These are phyloP conservation scores for Senna siamea DNA, from an alignment of 306 rosid species.

Conservation along the genomic window DNA sequence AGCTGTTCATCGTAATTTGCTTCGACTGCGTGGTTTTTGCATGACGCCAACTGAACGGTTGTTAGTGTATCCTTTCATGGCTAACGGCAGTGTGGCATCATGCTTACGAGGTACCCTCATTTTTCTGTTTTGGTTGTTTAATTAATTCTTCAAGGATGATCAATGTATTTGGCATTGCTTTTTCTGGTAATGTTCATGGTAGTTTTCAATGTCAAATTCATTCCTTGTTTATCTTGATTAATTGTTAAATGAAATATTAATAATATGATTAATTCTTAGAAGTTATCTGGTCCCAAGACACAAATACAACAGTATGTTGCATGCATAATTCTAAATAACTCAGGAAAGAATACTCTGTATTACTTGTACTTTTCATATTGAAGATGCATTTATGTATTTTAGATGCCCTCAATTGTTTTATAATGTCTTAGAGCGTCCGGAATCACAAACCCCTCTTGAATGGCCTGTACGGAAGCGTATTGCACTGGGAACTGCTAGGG, in stretches of 20 bases:
- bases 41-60: slow-evolving; percentile 40
- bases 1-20: slow-evolving; percentile 46
- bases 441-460: slow-evolving; percentile 6
- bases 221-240: background rate
- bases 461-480: slow-evolving; percentile 25
- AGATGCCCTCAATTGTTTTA: background rate
- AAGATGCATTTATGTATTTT: background rate
- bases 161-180: background rate
- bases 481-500: slow-evolving; percentile 34
- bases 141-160: background rate
- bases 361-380: background rate
- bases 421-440: slow-evolving; percentile 22
- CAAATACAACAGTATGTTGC: no score
- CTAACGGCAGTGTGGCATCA: slow-evolving; percentile 37
- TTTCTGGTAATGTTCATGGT: background rate
- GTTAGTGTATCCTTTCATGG: slow-evolving; percentile 42
- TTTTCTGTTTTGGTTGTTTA: background rate
- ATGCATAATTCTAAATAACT: background rate
- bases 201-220: background rate
- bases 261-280: background rate
- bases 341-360: no score
- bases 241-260: background rate
- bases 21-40: slow-evolving; percentile 44
- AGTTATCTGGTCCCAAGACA: background rate
- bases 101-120: slow-evolving; percentile 26